Conservation (phyloP, 371 early-diverging fungal species). For the Lichtheimia ornata region DNA sequence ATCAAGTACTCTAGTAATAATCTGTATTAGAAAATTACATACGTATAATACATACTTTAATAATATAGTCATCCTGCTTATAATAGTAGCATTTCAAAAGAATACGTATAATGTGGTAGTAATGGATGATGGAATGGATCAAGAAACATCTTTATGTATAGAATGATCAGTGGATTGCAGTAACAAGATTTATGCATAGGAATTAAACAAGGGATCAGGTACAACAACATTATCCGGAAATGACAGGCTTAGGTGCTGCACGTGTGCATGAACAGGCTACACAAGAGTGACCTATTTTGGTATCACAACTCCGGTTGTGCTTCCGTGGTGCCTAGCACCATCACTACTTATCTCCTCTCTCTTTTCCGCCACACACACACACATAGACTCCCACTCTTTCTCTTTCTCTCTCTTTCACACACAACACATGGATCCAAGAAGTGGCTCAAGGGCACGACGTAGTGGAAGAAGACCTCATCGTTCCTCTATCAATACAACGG, state of each 20-base stretch:
- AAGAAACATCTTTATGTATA: too few species aligned
- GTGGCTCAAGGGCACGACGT: constrained; percentile 21
- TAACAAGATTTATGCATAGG: too few species aligned
- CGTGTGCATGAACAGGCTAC: constrained; percentile 51
- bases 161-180: too few species aligned
- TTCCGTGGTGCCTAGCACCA: constrained; percentile 24
- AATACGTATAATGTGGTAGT: too few species aligned
- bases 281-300: too few species aligned
- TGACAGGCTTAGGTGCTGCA: constrained; percentile 86
- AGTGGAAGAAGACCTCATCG: constrained; percentile 14
- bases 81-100: too few species aligned
- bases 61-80: too few species aligned
- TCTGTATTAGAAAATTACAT: too few species aligned
- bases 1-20: too few species aligned
- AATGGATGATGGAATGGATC: too few species aligned
- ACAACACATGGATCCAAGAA: constrained; percentile 22
- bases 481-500: constrained; percentile 16
- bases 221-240: constrained; percentile 60
- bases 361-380: neutral
- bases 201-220: constrained; percentile 35
- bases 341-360: neutral
- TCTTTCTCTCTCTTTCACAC: neutral
- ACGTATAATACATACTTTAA: too few species aligned
- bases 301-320: neutral
- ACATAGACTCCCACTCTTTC: neutral